Base-by-base conservation (phyloP, 345 rosid genomes). In the Erysimum cheiranthoides region DNA sequence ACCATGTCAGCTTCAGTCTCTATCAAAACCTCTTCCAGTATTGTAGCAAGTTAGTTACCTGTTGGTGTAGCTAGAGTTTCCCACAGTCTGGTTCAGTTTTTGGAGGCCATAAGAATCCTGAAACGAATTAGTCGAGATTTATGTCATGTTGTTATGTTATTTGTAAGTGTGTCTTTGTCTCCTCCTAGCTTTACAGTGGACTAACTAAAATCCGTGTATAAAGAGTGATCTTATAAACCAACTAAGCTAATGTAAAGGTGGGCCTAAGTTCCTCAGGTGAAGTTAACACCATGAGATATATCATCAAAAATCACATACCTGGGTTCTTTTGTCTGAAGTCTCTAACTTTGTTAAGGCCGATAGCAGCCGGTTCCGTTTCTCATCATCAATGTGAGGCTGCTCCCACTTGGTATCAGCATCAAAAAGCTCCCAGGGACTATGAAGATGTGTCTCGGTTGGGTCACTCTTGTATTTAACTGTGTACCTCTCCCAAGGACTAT, bases 391-490 rank as follows among this genome's bases (percentile, higher is more conserved):
- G 71, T 65, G 85, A 61, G 89, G 97, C 62, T 86, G 94, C 74
- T 85, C 92, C 89, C 89, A 93, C 78, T 63, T 79, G 52, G 86
- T 79, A 68, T 84, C 87, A 16, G 84, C 80, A 65, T 96, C 96
- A 78, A 88, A 96, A 78, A 96, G 98, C 86, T 96, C 99, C 98
- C 99, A 96, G 3, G 99, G 99, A 81, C 99, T 93, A 85, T 96
- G 99, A 27, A 80, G 82, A 73, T 88, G 93, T 16, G 87, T 79
- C 73, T 93, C 93, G 2, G 82, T 70, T 11, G 98, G 96, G 49
- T 93, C 94, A 74, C 88, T 83, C 82, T 83, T 89, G 81, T 96
- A 96, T 82, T 79, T 86, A 40, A 96, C 59, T 5, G 89, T 71
- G 79, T 84, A 96, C 82, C 88, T 89, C 84, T 96, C 99, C 99